Base-by-base conservation (phyloP, 2,329 filamentous ascomycete species). In the Xylariaceae sp. region DNA sequence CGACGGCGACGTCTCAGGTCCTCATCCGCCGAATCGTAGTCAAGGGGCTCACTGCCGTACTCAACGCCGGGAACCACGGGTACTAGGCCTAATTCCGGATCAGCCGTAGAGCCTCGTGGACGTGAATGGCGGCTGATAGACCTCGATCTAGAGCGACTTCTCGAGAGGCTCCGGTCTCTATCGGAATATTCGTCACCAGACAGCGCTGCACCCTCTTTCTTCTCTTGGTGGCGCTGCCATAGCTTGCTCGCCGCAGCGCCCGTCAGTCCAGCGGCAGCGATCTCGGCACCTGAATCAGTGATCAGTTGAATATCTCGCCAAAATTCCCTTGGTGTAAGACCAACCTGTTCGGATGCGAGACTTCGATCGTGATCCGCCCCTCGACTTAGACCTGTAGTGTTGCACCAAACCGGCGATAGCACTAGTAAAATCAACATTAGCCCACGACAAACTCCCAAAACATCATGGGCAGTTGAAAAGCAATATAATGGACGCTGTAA, bases 51-150 rank as follows among this genome's bases (percentile, higher is more conserved):
- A 52, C 63, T 65, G 47, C 76, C 76, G 64, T 80, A 80, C 57
- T 80, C 72, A 69, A 80, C 73, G 37, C 52, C 50, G 46, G 48
- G 50, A 49, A 52, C 39, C 18, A 45, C 44, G 40, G 44, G 52
- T 49, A 55, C 51, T 67, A 79, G 67, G 63, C 75, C 76, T 76
- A 79, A 63, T 63, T 77, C 73, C 64, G 67, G 69, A 73, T 79
- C 75, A 78, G 71, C 67, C 56, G 54, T 44, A 44, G 59, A 60
- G 52, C 61, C 60, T 56, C 69, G 65, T 49, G 66, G 65, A 60
- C 65, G 57, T 58, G 60, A 62, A 63, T 47, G 49, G 53, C 56
- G 54, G 56, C 58, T 52, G 38, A 42, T 51, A 47, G 52, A 53
- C 53, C 51, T 56, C 32, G 55, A 57, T 42, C 47, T 50, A 40